A percentile compares a stretch with the other conserved stretches of the same genome.
phyloP scores from a whole-genome alignment of 352 stramenopile genomes.

The Pythium phragmiticola region DNA sequence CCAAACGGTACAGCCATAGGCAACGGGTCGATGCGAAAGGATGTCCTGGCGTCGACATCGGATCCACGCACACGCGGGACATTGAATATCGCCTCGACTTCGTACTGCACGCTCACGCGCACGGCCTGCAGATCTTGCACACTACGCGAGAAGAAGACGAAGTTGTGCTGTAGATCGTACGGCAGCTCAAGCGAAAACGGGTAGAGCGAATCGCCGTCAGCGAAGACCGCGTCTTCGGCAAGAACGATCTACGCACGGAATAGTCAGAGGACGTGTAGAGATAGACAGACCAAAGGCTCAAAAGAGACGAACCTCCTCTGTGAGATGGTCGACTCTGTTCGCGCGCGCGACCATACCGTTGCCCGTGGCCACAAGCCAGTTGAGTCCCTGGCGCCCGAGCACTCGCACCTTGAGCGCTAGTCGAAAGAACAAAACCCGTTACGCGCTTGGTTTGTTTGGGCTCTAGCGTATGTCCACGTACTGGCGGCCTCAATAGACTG shows the following conservation, averaged over 20 bases:
- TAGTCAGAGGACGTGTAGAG: background rate
- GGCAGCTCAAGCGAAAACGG: slow-evolving; percentile 10
- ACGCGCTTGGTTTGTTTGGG: background rate
- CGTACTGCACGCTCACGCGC: slow-evolving; percentile 8
- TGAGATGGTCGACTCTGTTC: background rate
- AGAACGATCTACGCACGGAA: background rate
- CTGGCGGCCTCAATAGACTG: background rate
- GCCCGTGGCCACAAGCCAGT: background rate
- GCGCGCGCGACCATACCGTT: background rate
- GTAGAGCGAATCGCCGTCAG: slow-evolving; percentile 1
- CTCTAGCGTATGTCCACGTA: background rate
- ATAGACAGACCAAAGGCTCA: background rate
- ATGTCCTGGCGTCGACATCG: background rate
- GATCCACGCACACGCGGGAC: background rate
- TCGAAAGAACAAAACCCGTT: background rate
- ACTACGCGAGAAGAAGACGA: background rate
- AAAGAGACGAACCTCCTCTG: background rate
- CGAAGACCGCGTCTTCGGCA: background rate
- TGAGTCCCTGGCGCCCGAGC: background rate
- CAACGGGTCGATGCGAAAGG: background rate
- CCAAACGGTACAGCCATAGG: slow-evolving; percentile 6
- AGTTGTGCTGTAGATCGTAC: background rate
- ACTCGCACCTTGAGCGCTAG: slow-evolving; percentile 3
- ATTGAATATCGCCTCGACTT: background rate
- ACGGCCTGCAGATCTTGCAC: slow-evolving; percentile 1